A percentile compares a stretch with the other conserved stretches of the same genome.
Evolutionary conservation across 2,329 filamentous ascomycete genomes (phyloP).

Genomic region (Fusarium sp.): DNA sequence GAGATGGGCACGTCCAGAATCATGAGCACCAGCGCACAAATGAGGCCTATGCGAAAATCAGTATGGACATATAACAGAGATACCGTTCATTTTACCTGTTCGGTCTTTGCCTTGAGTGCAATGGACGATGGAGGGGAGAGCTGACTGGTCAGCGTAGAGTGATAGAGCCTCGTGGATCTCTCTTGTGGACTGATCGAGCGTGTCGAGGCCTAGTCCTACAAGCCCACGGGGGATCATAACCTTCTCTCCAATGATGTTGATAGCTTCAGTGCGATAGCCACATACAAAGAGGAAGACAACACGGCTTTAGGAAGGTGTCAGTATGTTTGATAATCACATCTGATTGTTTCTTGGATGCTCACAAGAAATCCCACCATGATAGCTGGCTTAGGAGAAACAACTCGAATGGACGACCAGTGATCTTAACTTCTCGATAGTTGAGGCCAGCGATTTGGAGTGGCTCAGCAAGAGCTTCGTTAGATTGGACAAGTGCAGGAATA

Average conservation of each 20-base stretch:
- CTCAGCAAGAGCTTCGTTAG: conserved; percentile 63
- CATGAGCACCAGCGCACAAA: conserved; percentile 75
- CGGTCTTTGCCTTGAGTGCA: conserved; percentile 93
- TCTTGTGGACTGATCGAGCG: conserved; percentile 72
- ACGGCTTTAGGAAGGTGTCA: conserved; percentile 41
- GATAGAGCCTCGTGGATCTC: conserved; percentile 63
- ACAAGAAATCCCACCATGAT: conserved; percentile 74
- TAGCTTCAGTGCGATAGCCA: conserved; percentile 75
- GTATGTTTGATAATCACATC: neutral
- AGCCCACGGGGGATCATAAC: conserved; percentile 80
- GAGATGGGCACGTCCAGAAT: conserved; percentile 66
- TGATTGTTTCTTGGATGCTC: conserved; percentile 39
- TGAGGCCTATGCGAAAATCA: conserved; percentile 67
- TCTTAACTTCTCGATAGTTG: conserved; percentile 73
- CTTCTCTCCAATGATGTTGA: conserved; percentile 74
- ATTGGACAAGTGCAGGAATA: conserved; percentile 51
- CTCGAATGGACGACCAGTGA: conserved; percentile 80
- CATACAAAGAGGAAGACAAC: conserved; percentile 71
- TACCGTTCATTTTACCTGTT: conserved; percentile 44
- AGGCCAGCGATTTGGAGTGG: conserved; percentile 72
- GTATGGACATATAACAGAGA: no score
- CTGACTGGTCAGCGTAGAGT: conserved; percentile 47
- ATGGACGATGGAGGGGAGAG: conserved; percentile 77
- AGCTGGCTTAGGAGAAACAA: conserved; percentile 74
- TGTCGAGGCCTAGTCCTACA: conserved; percentile 74